Conservation (phyloP, 108 stramenopile species). For the Cyclotella choctawhatcheeana region DNA sequence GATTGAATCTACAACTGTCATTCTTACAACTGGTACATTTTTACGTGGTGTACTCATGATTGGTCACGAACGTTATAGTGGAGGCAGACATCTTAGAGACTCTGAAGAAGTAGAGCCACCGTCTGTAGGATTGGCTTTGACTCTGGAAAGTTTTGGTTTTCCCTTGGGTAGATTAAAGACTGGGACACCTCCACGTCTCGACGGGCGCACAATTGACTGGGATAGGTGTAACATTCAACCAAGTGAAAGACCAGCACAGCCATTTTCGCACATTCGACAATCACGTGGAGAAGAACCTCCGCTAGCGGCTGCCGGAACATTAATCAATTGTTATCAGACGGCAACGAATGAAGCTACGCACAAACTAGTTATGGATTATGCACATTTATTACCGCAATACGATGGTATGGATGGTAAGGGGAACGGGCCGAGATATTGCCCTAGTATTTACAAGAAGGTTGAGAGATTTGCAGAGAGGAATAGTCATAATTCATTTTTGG, state of each 20-base stretch:
- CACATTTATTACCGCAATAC: conserved; percentile 87
- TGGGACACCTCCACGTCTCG: conserved; percentile 95
- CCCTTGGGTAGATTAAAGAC: conserved; percentile 95
- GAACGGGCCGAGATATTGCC: conserved; percentile 96
- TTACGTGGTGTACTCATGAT: conserved; percentile 90
- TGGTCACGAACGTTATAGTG: conserved; percentile 87
- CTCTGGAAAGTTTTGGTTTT: conserved; percentile 88
- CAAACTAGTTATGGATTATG: conserved; percentile 88
- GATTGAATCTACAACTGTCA: conserved; percentile 73
- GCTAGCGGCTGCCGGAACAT: conserved; percentile 51
- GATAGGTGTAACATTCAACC: conserved; percentile 82
- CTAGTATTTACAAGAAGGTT: conserved; percentile 95
- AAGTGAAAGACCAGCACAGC: conserved; percentile 81
- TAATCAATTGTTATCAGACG: conserved; percentile 83
- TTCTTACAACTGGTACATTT: conserved; percentile 98
- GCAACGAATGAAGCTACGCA: conserved; percentile 93
- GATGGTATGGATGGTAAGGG: conserved; percentile 92
- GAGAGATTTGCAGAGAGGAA: conserved; percentile 91
- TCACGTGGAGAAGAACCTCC: conserved; percentile 81
- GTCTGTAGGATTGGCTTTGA: conserved; percentile 88
- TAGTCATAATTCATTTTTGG: conserved; percentile 95
- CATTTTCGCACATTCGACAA: conserved; percentile 87
- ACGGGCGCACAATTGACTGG: conserved; percentile 96
- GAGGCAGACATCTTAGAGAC: conserved; percentile 93
- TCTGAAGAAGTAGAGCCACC: conserved; percentile 95